phyloP scores from a whole-genome alignment of 805 yeast genomes.

The Sugiyamaella mastotermitis region DNA sequence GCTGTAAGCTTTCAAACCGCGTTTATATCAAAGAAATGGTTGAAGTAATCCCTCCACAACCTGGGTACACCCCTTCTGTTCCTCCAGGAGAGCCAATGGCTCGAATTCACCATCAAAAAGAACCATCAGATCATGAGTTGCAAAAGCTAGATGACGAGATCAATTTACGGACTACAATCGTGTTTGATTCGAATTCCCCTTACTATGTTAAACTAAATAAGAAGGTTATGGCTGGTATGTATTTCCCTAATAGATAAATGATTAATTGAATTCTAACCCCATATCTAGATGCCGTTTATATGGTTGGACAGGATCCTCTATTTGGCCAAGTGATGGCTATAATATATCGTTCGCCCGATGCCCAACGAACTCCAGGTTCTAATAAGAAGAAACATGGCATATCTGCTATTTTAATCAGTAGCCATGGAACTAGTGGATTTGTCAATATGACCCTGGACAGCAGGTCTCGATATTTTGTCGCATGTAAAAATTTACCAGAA shows the following conservation, averaged over 20 bases:
- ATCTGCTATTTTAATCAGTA: conserved; percentile 28
- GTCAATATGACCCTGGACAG: conserved; percentile 51
- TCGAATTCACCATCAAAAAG: no score
- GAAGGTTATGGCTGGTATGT: conserved; percentile 18
- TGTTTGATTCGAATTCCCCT: conserved; percentile 30
- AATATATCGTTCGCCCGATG: conserved; percentile 22
- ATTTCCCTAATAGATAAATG: neutral
- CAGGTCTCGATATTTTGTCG: conserved; percentile 69
- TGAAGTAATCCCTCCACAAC: no score
- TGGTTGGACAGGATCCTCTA: conserved; percentile 31
- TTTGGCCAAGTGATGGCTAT: conserved; percentile 31
- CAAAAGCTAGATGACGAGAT: no score
- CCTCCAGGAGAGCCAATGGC: no score
- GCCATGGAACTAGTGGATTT: conserved; percentile 59
- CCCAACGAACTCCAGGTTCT: neutral
- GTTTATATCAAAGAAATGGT: no score
- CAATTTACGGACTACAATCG: conserved; percentile 2
- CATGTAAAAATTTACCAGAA: conserved; percentile 59
- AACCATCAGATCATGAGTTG: no score
- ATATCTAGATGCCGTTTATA: conserved; percentile 29
- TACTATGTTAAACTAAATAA: conserved; percentile 25
- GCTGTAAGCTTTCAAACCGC: no score
- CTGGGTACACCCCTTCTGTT: no score
- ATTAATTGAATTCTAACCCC: neutral
- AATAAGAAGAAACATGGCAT: conserved; percentile 14